Evolutionary conservation across 2,329 filamentous ascomycete species (phyloP).

Genomic region (Arthrobotrys musiformis): DNA sequence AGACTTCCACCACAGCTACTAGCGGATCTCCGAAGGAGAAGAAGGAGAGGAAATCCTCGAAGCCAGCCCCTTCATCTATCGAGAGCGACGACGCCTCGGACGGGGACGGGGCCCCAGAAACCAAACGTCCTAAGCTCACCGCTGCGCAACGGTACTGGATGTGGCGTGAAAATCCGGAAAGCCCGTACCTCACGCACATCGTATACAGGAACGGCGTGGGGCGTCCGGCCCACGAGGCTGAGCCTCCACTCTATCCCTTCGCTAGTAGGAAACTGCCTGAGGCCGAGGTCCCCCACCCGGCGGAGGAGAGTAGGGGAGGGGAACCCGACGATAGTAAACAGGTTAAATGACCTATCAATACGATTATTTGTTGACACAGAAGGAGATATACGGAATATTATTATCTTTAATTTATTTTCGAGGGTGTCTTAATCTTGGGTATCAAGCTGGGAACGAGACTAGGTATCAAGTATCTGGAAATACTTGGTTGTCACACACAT

Average conservation of each 20-base stretch:
- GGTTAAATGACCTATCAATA: neutral
- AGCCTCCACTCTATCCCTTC: neutral
- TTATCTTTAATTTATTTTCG: no score
- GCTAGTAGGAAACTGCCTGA: neutral
- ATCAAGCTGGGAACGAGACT: no score
- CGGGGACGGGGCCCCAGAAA: neutral
- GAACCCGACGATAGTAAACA: neutral
- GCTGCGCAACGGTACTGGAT: neutral
- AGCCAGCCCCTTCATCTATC: neutral
- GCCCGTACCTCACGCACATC: constrained; percentile 30
- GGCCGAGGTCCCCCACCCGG: neutral
- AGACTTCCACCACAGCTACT: neutral
- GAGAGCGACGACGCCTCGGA: neutral
- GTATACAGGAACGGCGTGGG: neutral
- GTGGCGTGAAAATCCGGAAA: constrained; percentile 29
- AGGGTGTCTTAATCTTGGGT: no score
- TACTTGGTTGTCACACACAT: neutral
- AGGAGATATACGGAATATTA: no score
- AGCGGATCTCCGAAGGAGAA: neutral
- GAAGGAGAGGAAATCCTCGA: neutral
- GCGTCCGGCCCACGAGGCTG: neutral
- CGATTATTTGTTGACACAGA: neutral
- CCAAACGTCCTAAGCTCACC: constrained; percentile 3
- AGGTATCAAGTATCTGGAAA: neutral
- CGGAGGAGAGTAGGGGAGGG: neutral